Evolutionary conservation across 768 basidiomycete genomes (phyloP), one percentile per base, ranked within the genome.

Genomic region (Xerocomellus intermedius): DNA sequence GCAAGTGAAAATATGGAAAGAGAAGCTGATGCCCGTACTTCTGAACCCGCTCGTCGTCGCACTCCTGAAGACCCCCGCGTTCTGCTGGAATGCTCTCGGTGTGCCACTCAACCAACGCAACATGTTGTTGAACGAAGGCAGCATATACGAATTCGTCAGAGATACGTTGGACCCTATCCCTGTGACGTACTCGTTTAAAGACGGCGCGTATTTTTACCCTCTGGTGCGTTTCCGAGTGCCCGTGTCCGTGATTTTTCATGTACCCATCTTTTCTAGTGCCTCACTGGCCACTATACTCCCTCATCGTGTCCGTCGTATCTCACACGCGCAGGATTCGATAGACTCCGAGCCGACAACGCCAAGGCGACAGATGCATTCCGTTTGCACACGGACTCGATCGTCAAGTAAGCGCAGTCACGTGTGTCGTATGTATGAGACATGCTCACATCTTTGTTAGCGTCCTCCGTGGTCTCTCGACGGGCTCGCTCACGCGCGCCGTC

Each of bases 41-140:
- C 65, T 89, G 37, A 82, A 83, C 64, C 75, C 77, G 21, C 54
- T 83, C 22, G 81, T 89, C 47, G 76, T 83, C 44, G 76, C 78
- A 9, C 57, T 74, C 17, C 70, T 87, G 51, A 69, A 76, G 51
- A 75, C 71, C 9, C 78, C 76, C 26, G 49, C 67, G 16, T 74
- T 86, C 57, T 86, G 83, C 58, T 91, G 89, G 89, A 87, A 88
- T 62, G 87, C 88, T 0, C 72, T 91, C 22, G 89, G 89, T 16
- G 89, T 91, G 5, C 88, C 89, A 4, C 71, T 77, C 58, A 86
- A 86, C 62, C 86, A 89, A 71, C 77, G 84, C 56, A 73, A 74
- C 53, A 83, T 85, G 78, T 70, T 87, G 50, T 61, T 85, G 24
- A 66, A 79, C 8, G 82, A 82, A 54, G 80, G 81, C 21, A 66